phyloP scores from a whole-genome alignment of 768 basidiomycete species.

The Kwoniella pini region DNA sequence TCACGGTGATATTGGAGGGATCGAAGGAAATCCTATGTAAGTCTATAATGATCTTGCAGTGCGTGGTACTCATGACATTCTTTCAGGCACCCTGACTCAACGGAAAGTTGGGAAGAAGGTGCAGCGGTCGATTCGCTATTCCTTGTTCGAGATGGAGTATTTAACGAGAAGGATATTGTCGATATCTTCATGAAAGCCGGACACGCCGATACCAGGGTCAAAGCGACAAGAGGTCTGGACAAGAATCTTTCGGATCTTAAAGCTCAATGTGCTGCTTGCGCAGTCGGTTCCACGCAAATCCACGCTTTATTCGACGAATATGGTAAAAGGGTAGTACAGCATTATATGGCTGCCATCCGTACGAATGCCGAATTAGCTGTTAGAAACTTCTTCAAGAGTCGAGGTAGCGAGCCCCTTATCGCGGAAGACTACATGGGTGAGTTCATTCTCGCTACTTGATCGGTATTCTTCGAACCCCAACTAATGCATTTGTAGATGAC shows the following conservation, averaged over 20 bases:
- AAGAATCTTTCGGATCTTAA: slow-evolving; percentile 56
- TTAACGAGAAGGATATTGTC: slow-evolving; percentile 71
- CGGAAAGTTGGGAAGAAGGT: slow-evolving; percentile 90
- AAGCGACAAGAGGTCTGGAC: slow-evolving; percentile 7
- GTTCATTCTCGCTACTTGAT: too few relatives aligned
- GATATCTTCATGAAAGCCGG: slow-evolving; percentile 71
- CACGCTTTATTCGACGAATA: slow-evolving; percentile 86
- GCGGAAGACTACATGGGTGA: slow-evolving; percentile 64
- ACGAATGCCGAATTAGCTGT: slow-evolving; percentile 85
- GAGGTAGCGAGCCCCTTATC: slow-evolving; percentile 60
- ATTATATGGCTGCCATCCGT: slow-evolving; percentile 80
- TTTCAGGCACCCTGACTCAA: slow-evolving; percentile 92
- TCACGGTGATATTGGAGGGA: slow-evolving; percentile 72
- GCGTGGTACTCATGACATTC: slow-evolving; percentile 83
- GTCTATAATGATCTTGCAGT: slow-evolving; percentile 32
- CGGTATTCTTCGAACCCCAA: too few relatives aligned
- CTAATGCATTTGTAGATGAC: too few relatives aligned
- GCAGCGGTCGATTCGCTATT: slow-evolving; percentile 90
- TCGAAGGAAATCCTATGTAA: slow-evolving; percentile 54
- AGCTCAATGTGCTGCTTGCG: slow-evolving; percentile 57
- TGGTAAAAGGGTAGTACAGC: slow-evolving; percentile 78
- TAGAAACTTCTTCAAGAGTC: slow-evolving; percentile 73
- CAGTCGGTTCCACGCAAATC: slow-evolving; percentile 84
- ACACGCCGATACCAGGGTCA: slow-evolving; percentile 38
- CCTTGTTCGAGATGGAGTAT: slow-evolving; percentile 78